A percentile compares a stretch with the other conserved stretches of the same genome.
Evolutionary conservation across 352 stramenopile species (phyloP).

Genomic region (Blastocystis sp.): DNA sequence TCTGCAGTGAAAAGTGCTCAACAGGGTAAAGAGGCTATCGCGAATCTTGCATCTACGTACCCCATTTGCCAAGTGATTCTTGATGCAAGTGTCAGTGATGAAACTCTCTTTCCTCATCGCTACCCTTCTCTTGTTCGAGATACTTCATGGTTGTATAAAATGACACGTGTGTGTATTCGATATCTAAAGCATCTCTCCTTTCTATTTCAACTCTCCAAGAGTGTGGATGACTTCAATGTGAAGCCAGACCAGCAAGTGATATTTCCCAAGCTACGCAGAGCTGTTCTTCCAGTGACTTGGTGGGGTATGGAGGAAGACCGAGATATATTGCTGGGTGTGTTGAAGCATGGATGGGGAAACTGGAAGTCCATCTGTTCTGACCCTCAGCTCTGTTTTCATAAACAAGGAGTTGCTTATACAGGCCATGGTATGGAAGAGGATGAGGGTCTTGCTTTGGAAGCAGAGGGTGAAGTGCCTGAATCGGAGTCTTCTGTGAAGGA

Average conservation of each 20-base stretch:
- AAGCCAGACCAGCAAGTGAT: neutral
- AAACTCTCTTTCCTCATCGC: neutral
- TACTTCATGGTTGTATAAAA: neutral
- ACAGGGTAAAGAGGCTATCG: neutral
- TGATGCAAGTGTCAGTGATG: neutral
- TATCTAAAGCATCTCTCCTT: neutral
- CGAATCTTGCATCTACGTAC: neutral
- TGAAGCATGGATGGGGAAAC: neutral
- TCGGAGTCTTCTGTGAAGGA: neutral
- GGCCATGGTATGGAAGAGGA: neutral
- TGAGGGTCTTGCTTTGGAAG: neutral
- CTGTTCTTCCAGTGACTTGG: neutral
- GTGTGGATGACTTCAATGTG: neutral
- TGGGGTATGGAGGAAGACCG: neutral
- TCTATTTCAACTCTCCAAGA: neutral
- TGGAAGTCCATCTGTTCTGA: neutral
- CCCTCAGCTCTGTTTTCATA: neutral
- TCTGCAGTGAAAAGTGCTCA: neutral
- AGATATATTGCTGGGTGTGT: neutral
- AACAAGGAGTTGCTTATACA: neutral
- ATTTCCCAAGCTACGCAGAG: neutral
- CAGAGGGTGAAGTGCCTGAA: neutral
- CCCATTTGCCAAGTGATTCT: neutral
- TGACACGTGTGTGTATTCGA: neutral
- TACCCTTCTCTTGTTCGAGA: neutral